These are phyloP conservation scores for Phascolomyces articulosus DNA, from an alignment of 371 early-diverging fungal genomes.

Conservation along the genomic window DNA sequence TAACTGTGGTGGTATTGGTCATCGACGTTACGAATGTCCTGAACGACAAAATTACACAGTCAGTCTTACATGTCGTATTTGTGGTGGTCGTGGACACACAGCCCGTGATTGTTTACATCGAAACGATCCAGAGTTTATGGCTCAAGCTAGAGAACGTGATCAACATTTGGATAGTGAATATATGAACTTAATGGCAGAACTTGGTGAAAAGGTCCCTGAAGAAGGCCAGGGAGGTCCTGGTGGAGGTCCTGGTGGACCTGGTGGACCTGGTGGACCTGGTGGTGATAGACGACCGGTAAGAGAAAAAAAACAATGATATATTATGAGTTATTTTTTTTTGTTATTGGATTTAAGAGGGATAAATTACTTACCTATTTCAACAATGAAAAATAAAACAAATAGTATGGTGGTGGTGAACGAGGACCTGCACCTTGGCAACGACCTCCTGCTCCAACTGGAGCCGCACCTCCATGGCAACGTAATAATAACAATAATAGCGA, in stretches of 20 bases:
- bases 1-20: conserved; percentile 93
- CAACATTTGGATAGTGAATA: conserved; percentile 89
- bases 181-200: conserved; percentile 88
- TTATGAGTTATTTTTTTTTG: too few species aligned
- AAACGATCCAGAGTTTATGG: conserved; percentile 75
- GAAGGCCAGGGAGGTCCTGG: conserved; percentile 1
- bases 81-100: conserved; percentile 91
- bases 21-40: conserved; percentile 92
- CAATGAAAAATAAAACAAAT: conserved; percentile 9
- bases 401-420: conserved; percentile 14
- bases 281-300: conserved; percentile 34
- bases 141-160: conserved; percentile 74
- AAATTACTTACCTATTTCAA: too few species aligned
- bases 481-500: conserved; percentile 15
- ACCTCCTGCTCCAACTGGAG: conserved; percentile 24
- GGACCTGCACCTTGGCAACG: conserved; percentile 62
- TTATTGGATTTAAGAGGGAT: too few species aligned
- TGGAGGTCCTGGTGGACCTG: not conserved
- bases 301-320: conserved; percentile 14
- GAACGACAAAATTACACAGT: conserved; percentile 87
- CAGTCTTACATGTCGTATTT: conserved; percentile 87
- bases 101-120: conserved; percentile 85
- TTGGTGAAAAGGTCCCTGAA: conserved; percentile 69
- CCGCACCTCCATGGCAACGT: conserved; percentile 45
- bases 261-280: conserved; percentile 7